Conservation (phyloP, 768 basidiomycete genomes). For the Candolleomyces aberdarensis region DNA sequence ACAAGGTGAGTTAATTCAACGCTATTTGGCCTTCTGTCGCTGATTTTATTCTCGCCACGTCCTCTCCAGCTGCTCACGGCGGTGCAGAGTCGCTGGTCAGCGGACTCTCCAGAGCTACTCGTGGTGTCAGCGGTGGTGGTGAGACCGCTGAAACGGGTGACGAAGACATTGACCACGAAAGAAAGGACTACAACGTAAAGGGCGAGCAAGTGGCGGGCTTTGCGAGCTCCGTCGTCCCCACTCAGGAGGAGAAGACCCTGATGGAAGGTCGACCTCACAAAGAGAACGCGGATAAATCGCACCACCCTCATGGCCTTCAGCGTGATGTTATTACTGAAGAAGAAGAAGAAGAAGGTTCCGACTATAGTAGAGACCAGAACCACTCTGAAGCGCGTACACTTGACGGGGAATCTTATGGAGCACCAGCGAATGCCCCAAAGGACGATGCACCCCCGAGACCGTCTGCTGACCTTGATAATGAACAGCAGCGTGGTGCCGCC, state of each 20-base stretch:
- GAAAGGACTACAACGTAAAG: constrained; percentile 48
- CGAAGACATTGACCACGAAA: constrained; percentile 43
- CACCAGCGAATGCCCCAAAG: constrained; percentile 48
- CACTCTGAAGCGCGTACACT: constrained; percentile 4
- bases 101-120: constrained; percentile 33
- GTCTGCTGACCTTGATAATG: constrained; percentile 41
- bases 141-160: constrained; percentile 40
- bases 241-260: constrained; percentile 64
- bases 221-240: constrained; percentile 61
- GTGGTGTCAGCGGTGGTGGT: constrained; percentile 37
- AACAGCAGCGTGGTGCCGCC: constrained; percentile 45
- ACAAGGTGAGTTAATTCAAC: constrained; percentile 43
- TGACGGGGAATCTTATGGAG: not conserved
- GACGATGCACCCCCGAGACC: constrained; percentile 49
- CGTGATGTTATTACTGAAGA: constrained; percentile 9
- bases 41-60: constrained; percentile 10
- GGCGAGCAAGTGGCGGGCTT: constrained; percentile 54
- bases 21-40: constrained; percentile 5
- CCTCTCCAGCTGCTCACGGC: constrained; percentile 35
- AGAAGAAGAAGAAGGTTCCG: constrained; percentile 3
- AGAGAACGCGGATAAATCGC: constrained; percentile 21
- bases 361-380: constrained; percentile 1
- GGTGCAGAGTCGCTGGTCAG: constrained; percentile 35
- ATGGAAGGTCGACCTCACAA: constrained; percentile 43
- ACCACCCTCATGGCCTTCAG: not conserved